A percentile compares a stretch with the other conserved stretches of the same genome.
Conservation (phyloP, 2,329 filamentous ascomycete species). For the Chrysoporthe deuterocubensis region DNA sequence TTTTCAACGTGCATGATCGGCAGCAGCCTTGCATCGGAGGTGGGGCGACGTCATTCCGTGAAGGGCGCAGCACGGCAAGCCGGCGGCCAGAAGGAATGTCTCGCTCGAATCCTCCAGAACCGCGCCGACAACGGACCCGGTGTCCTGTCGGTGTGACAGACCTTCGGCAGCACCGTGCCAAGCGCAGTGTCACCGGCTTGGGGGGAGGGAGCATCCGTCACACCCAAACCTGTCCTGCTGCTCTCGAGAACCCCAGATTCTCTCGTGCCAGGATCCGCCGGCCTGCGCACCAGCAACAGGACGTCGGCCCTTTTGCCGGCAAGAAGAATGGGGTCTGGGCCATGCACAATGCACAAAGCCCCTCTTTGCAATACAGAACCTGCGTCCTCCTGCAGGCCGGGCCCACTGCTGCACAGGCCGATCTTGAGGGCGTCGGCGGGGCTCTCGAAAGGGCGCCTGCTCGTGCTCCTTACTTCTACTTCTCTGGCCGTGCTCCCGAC, state of each 20-base stretch:
- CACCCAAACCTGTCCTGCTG: neutral
- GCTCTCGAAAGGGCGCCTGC: neutral
- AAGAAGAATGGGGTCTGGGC: neutral
- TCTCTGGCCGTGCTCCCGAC: neutral
- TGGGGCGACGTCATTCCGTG: slow-evolving; percentile 6
- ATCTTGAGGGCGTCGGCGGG: neutral
- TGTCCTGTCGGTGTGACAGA: slow-evolving; percentile 3
- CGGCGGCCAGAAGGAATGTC: neutral
- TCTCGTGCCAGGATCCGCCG: too few relatives aligned
- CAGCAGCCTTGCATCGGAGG: slow-evolving; percentile 13
- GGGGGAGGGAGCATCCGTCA: neutral
- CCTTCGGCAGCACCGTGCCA: neutral
- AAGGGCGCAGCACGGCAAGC: neutral
- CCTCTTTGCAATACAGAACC: neutral
- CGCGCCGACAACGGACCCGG: neutral
- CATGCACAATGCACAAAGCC: neutral
- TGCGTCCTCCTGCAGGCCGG: slow-evolving; percentile 5
- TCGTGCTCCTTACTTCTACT: neutral
- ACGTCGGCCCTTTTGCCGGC: neutral
- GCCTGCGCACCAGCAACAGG: neutral
- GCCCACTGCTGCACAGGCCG: neutral
- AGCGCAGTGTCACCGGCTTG: neutral
- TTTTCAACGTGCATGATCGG: slow-evolving; percentile 2
- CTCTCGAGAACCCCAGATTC: too few relatives aligned
- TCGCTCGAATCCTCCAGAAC: neutral